Percentiles rank a stretch among this genome's conserved stretches.
These are phyloP conservation scores for Bretschneidera sinensis DNA, from an alignment of 345 rosid genomes.

Conservation along the genomic window DNA sequence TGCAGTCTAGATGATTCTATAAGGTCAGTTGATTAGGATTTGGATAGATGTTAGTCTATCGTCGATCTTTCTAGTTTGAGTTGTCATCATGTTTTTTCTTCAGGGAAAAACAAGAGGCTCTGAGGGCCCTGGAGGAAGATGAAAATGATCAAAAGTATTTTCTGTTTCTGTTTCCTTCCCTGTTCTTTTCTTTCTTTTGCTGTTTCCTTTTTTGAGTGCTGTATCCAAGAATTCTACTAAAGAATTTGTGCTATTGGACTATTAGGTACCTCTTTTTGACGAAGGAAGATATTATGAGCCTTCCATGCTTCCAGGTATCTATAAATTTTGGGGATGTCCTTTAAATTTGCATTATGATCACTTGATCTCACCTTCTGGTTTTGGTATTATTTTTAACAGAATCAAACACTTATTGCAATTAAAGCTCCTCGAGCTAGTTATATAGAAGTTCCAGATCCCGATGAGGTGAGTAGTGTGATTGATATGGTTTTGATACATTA, in stretches of 20 bases:
- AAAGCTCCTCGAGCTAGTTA: slow-evolving; percentile 70
- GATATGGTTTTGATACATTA: slow-evolving; percentile 3
- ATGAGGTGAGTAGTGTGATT: slow-evolving; percentile 37
- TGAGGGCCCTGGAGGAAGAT: slow-evolving; percentile 50
- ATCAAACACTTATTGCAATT: slow-evolving; percentile 53
- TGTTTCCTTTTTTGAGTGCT: not conserved
- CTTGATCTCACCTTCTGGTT: not conserved
- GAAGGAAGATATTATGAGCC: slow-evolving; percentile 51
- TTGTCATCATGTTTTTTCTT: slow-evolving; percentile 20
- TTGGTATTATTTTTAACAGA: slow-evolving; percentile 30
- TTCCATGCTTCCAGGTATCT: slow-evolving; percentile 59
- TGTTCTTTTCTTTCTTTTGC: slow-evolving; percentile 1
- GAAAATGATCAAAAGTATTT: slow-evolving; percentile 39
- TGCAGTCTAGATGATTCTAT: slow-evolving; percentile 51
- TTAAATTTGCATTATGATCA: slow-evolving; percentile 1
- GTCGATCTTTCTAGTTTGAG: slow-evolving; percentile 13
- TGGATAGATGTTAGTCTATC: slow-evolving; percentile 1
- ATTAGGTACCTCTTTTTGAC: slow-evolving; percentile 59
- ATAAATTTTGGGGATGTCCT: slow-evolving; percentile 10
- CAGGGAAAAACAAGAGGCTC: slow-evolving; percentile 55
- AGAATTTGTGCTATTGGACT: slow-evolving; percentile 6
- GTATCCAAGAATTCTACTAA: slow-evolving; percentile 5
- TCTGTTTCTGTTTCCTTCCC: slow-evolving; percentile 7
- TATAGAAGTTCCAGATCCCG: slow-evolving; percentile 76
- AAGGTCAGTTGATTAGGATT: slow-evolving; percentile 40